Evolutionary conservation across 2,329 filamentous ascomycete genomes (phyloP), one percentile per base, ranked within the genome.

Genomic region (Nemania diffusa): DNA sequence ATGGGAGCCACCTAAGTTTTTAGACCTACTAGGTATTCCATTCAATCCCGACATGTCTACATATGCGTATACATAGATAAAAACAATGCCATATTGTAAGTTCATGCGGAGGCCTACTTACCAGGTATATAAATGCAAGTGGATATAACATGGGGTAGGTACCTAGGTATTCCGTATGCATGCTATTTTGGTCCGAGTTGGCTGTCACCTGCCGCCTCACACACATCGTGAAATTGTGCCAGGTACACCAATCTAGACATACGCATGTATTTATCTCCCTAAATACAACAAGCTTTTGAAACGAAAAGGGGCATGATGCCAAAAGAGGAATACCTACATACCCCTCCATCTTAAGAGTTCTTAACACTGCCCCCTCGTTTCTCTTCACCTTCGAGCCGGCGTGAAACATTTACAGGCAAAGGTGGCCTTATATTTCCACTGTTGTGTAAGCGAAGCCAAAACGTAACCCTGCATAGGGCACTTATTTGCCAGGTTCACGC

Each of bases 131-230:
- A n/a, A n/a, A n/a, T n/a, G n/a, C 6, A 26, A 48, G 24, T 48
- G 44, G 44, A 48, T 15, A 48, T 24, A 4, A 46, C 15, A 24
- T 20, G 42, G 40, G 40, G 40, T n/a, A n/a, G n/a, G n/a, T n/a
- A n/a, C 40, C 11, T 11, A 5, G 11, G 34, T 46, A 46, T 22
- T 4, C 4, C 2, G 29, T 61, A 40, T 13, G 52, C 29, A 44
- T 58, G 27, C 64, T 66, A 66, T 66, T 66, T 66, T 58, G 9
- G 55, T 66, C 26, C 7, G 37, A n/a, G 50, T 32, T 42, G 59
- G 53, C 48, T 40, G 40, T 2, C 26, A 42, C 51, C n/a, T n/a
- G n/a, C n/a, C n/a, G 50, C 8, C 40, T 29, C 27, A 29, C 20
- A 29, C n/a, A 32, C 9, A 44, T 11, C 42, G 7, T 46, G 20